phyloP scores from a whole-genome alignment of 2,329 filamentous ascomycete species.

The Camillea tinctor region DNA sequence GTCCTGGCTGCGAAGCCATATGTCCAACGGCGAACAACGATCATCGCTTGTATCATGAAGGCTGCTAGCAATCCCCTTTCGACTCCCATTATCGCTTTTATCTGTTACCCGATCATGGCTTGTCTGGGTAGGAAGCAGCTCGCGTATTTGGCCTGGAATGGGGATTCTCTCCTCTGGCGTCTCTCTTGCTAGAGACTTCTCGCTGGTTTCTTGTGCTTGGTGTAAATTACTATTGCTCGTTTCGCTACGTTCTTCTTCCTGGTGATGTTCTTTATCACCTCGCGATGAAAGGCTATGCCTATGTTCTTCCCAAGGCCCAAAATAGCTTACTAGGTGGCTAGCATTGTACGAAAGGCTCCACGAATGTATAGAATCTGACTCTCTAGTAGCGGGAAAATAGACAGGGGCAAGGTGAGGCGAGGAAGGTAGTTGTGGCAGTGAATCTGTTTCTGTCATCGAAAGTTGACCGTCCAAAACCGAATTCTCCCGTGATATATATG shows the following conservation, averaged over 20 bases:
- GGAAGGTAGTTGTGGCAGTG: conserved; percentile 19
- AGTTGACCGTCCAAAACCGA: conserved; percentile 5
- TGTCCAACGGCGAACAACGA: conserved; percentile 27
- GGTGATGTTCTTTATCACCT: conserved; percentile 4
- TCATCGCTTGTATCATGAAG: conserved; percentile 15
- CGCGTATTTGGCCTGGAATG: not conserved
- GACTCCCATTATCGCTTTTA: not conserved
- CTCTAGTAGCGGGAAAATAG: conserved; percentile 17
- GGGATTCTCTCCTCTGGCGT: not conserved
- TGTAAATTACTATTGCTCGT: not conserved
- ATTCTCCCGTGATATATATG: conserved; percentile 10
- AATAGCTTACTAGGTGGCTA: conserved; percentile 24
- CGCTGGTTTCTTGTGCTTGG: not conserved
- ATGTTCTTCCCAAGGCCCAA: conserved; percentile 18
- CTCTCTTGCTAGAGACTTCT: not conserved
- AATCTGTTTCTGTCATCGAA: conserved; percentile 13
- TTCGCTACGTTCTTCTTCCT: not conserved
- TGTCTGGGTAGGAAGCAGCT: not conserved
- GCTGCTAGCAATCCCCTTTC: conserved; percentile 7
- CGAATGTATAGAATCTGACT: conserved; percentile 27
- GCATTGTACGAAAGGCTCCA: conserved; percentile 30
- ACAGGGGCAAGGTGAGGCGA: conserved; percentile 24
- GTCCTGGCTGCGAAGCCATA: conserved; percentile 32
- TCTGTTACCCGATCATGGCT: not conserved
- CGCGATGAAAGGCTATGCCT: conserved; percentile 6